These are phyloP conservation scores for Calocybe gangraenosa DNA, from an alignment of 768 basidiomycete genomes.

Conservation along the genomic window DNA sequence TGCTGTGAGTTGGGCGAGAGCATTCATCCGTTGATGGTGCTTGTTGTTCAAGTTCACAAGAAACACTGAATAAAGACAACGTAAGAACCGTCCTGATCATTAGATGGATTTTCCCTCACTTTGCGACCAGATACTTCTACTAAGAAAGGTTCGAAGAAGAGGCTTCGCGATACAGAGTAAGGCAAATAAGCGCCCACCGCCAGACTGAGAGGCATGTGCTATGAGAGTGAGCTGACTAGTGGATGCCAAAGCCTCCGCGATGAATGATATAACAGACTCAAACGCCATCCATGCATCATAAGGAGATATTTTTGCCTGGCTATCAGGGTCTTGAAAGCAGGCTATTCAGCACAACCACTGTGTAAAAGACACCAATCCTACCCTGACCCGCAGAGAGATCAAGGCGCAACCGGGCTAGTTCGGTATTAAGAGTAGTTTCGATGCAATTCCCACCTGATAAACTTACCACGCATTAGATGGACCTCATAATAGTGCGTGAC, in stretches of 20 bases:
- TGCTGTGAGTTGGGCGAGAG: conserved; percentile 24
- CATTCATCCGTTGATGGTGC: conserved; percentile 25
- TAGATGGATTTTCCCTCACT: conserved; percentile 21
- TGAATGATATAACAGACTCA: conserved; percentile 18
- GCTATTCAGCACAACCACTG: too few species aligned
- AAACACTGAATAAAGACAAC: conserved; percentile 16
- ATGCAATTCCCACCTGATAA: neutral
- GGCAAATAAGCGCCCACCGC: conserved; percentile 30
- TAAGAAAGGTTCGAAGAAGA: conserved; percentile 16
- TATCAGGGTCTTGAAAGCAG: conserved; percentile 21
- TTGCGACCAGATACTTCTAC: conserved; percentile 23
- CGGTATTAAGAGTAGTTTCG: neutral
- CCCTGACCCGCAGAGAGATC: conserved; percentile 24
- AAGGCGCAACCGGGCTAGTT: conserved; percentile 16
- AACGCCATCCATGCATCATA: conserved; percentile 24
- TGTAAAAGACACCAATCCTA: too few species aligned
- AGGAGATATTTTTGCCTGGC: conserved; percentile 15
- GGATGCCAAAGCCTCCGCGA: conserved; percentile 16
- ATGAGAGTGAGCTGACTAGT: conserved; percentile 29
- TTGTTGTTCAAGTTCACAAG: conserved; percentile 27
- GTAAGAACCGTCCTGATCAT: neutral
- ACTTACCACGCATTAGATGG: conserved; percentile 23
- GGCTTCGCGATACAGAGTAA: conserved; percentile 31
- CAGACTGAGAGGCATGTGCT: conserved; percentile 23
- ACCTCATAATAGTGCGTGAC: conserved; percentile 23